Conservation (phyloP, 192 early-diverging fungal genomes). For the Backusella macrospora region DNA sequence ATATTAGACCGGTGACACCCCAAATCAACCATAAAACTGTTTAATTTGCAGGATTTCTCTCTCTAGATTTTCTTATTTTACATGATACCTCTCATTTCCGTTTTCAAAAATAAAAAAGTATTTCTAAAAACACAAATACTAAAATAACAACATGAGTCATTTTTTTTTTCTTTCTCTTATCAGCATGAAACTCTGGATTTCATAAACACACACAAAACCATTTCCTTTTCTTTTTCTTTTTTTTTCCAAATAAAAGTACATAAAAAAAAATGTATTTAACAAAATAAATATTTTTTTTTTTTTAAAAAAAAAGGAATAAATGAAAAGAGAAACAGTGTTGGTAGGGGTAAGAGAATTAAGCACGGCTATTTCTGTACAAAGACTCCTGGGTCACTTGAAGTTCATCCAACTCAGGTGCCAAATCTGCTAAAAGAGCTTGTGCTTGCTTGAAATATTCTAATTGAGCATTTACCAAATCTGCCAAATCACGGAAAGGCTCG, state of each 20-base stretch:
- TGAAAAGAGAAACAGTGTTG: background rate
- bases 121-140: too few species aligned
- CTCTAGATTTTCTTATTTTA: too few species aligned
- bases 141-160: background rate
- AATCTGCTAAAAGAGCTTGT: constrained; percentile 66
- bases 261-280: background rate
- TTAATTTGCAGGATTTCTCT: background rate
- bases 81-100: too few species aligned
- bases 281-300: background rate
- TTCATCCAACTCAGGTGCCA: constrained; percentile 94
- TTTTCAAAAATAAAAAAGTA: too few species aligned
- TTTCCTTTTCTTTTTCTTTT: background rate
- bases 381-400: constrained; percentile 94
- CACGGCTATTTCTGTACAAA: constrained; percentile 67
- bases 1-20: background rate
- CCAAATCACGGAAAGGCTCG: constrained; percentile 80
- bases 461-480: constrained; percentile 87
- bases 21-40: background rate
- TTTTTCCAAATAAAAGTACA: background rate
- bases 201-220: too few species aligned
- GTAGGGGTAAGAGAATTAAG: constrained; percentile 27
- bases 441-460: constrained; percentile 84
- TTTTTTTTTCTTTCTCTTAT: background rate
- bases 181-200: too few species aligned
- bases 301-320: background rate